These are phyloP conservation scores for Pezicula radicicola DNA, from an alignment of 2,329 filamentous ascomycete genomes.

Conservation along the genomic window DNA sequence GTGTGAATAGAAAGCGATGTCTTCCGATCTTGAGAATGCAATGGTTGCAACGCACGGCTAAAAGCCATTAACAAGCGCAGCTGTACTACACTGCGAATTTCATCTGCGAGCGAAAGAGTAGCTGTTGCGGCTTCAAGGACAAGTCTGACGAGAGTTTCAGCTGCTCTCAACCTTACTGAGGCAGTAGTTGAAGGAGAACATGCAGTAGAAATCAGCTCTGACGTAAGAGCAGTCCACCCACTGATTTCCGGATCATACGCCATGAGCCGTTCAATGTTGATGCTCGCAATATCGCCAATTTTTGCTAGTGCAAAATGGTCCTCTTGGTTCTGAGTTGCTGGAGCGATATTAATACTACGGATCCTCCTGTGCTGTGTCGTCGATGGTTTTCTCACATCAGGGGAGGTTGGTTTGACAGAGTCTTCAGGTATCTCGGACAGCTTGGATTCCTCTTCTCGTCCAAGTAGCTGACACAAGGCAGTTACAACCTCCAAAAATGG, in stretches of 20 bases:
- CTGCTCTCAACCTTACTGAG: constrained; percentile 56
- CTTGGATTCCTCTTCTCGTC: constrained; percentile 26
- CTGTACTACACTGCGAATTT: constrained; percentile 60
- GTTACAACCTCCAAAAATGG: constrained; percentile 75
- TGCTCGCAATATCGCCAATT: constrained; percentile 66
- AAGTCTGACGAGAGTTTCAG: constrained; percentile 60
- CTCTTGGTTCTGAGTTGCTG: constrained; percentile 54
- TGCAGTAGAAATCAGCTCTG: constrained; percentile 50
- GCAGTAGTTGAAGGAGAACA: constrained; percentile 44
- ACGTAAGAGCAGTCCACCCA: constrained; percentile 70
- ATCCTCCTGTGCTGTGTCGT: constrained; percentile 28
- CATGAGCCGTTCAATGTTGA: constrained; percentile 74
- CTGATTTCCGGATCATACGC: constrained; percentile 62
- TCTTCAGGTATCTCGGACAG: constrained; percentile 19
- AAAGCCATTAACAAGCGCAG: constrained; percentile 68
- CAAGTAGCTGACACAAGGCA: constrained; percentile 71
- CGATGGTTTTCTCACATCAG: constrained; percentile 19
- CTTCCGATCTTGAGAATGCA: constrained; percentile 52
- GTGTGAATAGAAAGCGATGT: constrained; percentile 55
- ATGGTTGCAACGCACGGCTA: constrained; percentile 54
- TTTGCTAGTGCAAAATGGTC: constrained; percentile 70
- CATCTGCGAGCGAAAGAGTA: constrained; percentile 48
- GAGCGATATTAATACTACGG: constrained; percentile 44
- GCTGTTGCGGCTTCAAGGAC: constrained; percentile 55
- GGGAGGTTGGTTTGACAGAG: constrained; percentile 17